Percentiles rank a stretch among this genome's conserved stretches.
Conservation (phyloP, 805 yeast species). For the Lipomyces mesembrius region DNA sequence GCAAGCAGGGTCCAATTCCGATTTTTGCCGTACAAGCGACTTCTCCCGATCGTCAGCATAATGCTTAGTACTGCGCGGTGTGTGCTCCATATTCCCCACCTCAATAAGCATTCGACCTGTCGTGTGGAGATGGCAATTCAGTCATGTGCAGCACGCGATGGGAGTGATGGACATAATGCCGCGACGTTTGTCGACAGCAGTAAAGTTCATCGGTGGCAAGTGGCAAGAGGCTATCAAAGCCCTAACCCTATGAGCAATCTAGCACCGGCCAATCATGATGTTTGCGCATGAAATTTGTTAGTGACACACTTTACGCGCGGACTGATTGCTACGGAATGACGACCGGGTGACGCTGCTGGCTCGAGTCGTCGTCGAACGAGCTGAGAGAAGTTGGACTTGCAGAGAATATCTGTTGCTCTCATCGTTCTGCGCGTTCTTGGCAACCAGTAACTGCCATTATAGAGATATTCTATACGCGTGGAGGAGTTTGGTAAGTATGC, state of each 20-base stretch:
- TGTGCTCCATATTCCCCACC: too few relatives aligned
- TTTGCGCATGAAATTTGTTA: background rate
- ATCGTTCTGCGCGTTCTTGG: background rate
- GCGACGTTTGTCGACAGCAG: too few relatives aligned
- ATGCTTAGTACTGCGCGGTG: too few relatives aligned
- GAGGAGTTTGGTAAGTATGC: background rate
- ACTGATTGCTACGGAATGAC: background rate
- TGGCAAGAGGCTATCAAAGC: background rate
- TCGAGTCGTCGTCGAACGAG: background rate
- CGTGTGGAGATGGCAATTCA: too few relatives aligned
- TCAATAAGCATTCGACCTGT: too few relatives aligned
- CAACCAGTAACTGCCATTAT: background rate
- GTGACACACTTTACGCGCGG: background rate
- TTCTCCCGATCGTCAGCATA: background rate
- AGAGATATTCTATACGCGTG: background rate
- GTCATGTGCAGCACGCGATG: too few relatives aligned
- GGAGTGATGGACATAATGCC: too few relatives aligned
- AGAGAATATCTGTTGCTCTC: background rate
- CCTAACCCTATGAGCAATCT: conserved; percentile 1
- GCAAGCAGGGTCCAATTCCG: background rate
- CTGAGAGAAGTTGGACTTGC: too few relatives aligned
- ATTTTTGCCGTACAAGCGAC: background rate
- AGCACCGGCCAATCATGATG: background rate
- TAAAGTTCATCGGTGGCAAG: background rate
- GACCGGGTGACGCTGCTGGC: background rate